Base-by-base conservation (phyloP, 2,329 filamentous ascomycete genomes). In the Fusarium paranaense region DNA sequence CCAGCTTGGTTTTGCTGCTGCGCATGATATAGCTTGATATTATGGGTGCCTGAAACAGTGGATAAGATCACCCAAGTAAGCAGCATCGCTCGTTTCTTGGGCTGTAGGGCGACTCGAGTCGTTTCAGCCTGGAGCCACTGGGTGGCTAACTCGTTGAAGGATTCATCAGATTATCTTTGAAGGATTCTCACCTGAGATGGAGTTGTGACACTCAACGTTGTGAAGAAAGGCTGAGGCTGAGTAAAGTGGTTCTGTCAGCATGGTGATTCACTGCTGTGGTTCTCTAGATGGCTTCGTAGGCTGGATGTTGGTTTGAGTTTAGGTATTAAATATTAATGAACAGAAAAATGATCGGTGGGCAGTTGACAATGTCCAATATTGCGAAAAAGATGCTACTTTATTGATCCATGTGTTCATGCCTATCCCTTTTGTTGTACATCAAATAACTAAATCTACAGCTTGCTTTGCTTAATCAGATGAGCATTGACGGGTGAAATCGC, bases 391-490 rank as follows among this genome's bases (percentile, higher is more conserved):
- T 9, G 5, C 6, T 25, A 2, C 14, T 18, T 25, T 32, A 37
- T 56, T 56, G 1, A n/a, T 6, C 20, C 10, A 20, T 40, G 10
- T 58, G 32, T 58, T 14, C 13, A 40, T 63, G 6, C 18, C 22
- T 18, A 40, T 63, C 33, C 33, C 20, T 42, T 56, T 32, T 38
- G 35, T 22, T 62, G 14, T 57, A 40, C 59, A 63, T 25, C 16
- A 22, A 32, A 30, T 42, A 40, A 63, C 38, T 37, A 27, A 13
- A 37, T 16, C 13, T 75, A 78, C 50, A 78, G 37, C 52, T 70
- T 73, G 69, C 77, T 78, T 16, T 67, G 70, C 66, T 78, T 78
- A 10, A 78, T 76, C n/a, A 78, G 32, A 8, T 78, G 76, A 47
- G 73, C 63, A 33, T 78, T 78, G 10, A 78, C 77, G 5, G 75